Evolutionary conservation across 495 filamentous ascomycete genomes (phyloP).

Genomic region (Lasiosphaeria miniovina): DNA sequence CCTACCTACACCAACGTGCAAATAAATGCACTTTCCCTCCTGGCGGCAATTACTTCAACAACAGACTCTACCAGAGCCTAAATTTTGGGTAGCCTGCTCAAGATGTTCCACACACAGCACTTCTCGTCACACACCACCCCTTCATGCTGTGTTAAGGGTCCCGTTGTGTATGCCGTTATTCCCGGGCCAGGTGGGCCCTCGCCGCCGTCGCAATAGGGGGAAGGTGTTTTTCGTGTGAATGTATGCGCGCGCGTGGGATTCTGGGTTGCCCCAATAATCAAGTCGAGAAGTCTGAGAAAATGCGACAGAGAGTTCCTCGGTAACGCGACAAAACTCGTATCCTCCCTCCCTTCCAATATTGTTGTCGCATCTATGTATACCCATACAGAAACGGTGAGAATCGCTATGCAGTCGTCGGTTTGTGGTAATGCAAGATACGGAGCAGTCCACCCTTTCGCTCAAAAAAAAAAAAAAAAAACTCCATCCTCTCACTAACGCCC

Average conservation of each 20-base stretch:
- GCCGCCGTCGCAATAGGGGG: background rate
- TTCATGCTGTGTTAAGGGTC: background rate
- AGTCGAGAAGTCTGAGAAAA: slow-evolving; percentile 9
- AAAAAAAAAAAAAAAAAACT: too few relatives aligned
- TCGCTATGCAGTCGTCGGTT: slow-evolving; percentile 44
- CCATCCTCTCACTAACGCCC: slow-evolving; percentile 6
- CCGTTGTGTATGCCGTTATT: background rate
- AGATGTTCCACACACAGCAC: too few relatives aligned
- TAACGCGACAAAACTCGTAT: slow-evolving; percentile 2
- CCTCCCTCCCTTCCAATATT: slow-evolving; percentile 18
- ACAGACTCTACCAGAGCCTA: too few relatives aligned
- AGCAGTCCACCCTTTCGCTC: slow-evolving; percentile 9
- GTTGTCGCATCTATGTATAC: slow-evolving; percentile 26
- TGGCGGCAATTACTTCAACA: slow-evolving; percentile 2
- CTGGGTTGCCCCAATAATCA: background rate
- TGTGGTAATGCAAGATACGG: slow-evolving; percentile 28
- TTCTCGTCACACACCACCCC: background rate
- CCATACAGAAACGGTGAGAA: slow-evolving; percentile 35
- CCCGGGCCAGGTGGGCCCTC: background rate
- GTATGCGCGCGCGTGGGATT: background rate
- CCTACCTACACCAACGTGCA: background rate
- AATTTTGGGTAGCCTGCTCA: too few relatives aligned
- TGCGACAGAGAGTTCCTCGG: slow-evolving; percentile 2
- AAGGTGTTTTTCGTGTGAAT: background rate
- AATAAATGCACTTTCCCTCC: background rate